phyloP scores from a whole-genome alignment of 176 grass and related monocot genomes.

The Carex littledalei region DNA sequence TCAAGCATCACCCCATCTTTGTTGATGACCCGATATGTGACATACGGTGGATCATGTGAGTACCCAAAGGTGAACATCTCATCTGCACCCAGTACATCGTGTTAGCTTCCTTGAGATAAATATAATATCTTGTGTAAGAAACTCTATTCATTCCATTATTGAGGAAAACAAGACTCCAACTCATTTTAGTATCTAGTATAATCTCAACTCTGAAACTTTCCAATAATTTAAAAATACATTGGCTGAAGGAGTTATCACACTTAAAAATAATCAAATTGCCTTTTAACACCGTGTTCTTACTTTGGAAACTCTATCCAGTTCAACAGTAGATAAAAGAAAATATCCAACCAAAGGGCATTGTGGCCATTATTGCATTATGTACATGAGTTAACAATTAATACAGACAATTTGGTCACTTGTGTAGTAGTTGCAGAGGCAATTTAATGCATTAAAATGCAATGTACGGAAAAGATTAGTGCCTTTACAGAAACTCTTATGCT shows the following conservation, averaged over 20 bases:
- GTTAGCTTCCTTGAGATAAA: background rate
- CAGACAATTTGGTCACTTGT: background rate
- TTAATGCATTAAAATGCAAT: background rate
- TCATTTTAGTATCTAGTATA: background rate
- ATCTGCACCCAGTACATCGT: constrained; percentile 37
- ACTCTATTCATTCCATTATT: background rate
- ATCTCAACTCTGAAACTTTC: background rate
- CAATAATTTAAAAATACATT: background rate
- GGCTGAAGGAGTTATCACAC: background rate
- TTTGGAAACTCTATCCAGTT: background rate
- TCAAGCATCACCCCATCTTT: constrained; percentile 92
- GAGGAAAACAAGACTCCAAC: background rate
- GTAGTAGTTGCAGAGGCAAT: background rate
- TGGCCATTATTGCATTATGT: background rate
- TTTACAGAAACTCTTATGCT: background rate
- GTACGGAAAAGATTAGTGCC: constrained; percentile 6
- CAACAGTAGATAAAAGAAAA: background rate
- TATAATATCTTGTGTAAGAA: background rate
- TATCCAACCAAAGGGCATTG: background rate
- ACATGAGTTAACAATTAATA: background rate
- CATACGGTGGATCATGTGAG: constrained; percentile 76
- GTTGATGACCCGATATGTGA: constrained; percentile 87
- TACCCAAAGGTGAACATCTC: constrained; percentile 99
- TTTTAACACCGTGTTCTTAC: background rate
- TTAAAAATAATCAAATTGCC: background rate